Evolutionary conservation across 1,284 basidiomycete species (phyloP).

Genomic region (Sanguinoderma infundibulare): DNA sequence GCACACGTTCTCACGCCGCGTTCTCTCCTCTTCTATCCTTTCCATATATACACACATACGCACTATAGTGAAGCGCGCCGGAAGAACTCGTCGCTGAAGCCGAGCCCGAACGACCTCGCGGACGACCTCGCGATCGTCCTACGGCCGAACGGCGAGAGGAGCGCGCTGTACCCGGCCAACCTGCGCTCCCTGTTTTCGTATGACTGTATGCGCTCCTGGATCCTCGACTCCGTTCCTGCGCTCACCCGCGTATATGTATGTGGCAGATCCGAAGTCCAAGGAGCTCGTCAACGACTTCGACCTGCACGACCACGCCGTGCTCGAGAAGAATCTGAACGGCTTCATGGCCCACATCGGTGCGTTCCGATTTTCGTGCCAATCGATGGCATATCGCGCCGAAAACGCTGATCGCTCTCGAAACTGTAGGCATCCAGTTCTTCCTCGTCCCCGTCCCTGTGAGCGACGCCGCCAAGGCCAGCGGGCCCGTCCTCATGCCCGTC

Average conservation of each 20-base stretch:
- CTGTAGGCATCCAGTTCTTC: conserved; percentile 6
- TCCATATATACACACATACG: no score
- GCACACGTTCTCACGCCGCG: no score
- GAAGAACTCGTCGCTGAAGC: conserved; percentile 44
- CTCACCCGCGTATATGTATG: background rate
- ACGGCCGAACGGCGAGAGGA: conserved; percentile 50
- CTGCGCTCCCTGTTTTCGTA: conserved; percentile 54
- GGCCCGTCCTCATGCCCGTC: background rate
- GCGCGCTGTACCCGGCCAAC: conserved; percentile 52
- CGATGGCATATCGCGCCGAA: background rate
- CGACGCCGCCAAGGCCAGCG: background rate
- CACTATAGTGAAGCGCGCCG: conserved; percentile 57
- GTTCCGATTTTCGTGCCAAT: conserved; percentile 12
- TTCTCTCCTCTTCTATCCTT: no score
- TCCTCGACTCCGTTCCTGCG: background rate
- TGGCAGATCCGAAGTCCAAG: conserved; percentile 42
- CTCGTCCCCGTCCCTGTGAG: conserved; percentile 1
- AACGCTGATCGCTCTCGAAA: background rate
- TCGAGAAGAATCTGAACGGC: conserved; percentile 51
- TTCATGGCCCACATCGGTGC: conserved; percentile 61
- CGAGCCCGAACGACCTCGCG: conserved; percentile 44
- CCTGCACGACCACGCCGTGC: conserved; percentile 44
- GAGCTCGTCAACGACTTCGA: conserved; percentile 51
- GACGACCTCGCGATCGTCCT: conserved; percentile 50
- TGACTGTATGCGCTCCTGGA: conserved; percentile 43